Conservation (phyloP, 176 grass and related monocot genomes). For the Raddia guianensis region DNA sequence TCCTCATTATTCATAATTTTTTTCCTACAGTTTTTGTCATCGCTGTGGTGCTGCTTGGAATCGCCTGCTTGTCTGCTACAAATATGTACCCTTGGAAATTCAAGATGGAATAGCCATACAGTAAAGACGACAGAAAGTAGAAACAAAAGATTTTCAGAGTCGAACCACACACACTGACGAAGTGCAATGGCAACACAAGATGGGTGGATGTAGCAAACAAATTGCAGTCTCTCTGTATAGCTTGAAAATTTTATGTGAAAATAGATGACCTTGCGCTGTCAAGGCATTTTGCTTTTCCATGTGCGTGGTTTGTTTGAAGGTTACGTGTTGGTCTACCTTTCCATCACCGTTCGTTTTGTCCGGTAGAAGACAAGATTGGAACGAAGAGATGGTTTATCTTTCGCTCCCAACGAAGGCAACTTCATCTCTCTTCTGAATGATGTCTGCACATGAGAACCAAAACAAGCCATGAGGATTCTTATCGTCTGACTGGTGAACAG, state of each 20-base stretch:
- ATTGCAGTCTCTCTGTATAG: neutral
- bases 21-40: constrained; percentile 32
- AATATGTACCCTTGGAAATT: constrained; percentile 20
- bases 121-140: neutral
- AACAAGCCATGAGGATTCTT: constrained; percentile 40
- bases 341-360: neutral
- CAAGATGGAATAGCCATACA: constrained; percentile 43
- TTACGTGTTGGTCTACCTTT: neutral
- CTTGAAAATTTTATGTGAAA: neutral
- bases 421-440: neutral
- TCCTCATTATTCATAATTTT: neutral
- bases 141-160: neutral
- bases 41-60: constrained; percentile 32
- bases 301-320: neutral
- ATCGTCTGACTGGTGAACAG: no score
- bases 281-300: no score
- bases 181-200: constrained; percentile 17
- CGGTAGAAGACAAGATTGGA: neutral
- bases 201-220: neutral
- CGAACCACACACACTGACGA: constrained; percentile 21
- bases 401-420: neutral
- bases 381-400: neutral
- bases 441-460: neutral
- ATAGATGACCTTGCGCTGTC: neutral
- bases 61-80: constrained; percentile 31